Conservation (phyloP, 495 filamentous ascomycete species). For the Gamarada debralockiae region DNA sequence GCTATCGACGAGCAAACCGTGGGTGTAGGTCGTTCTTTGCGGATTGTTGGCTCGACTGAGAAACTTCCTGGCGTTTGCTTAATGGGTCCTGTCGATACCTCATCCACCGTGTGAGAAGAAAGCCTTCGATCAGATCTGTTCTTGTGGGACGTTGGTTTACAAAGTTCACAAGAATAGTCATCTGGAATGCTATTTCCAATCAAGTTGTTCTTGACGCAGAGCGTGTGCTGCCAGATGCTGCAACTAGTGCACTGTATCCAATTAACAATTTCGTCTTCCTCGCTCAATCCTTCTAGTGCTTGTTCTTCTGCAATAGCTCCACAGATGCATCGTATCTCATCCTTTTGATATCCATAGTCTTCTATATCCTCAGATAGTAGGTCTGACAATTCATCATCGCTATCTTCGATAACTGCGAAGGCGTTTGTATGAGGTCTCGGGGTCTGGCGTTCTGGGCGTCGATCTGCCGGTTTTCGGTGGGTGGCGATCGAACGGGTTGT, state of each 20-base stretch:
- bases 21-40: too few relatives aligned
- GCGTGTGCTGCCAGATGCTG: neutral
- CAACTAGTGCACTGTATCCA: neutral
- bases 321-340: neutral
- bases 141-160: neutral
- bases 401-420: neutral
- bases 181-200: neutral
- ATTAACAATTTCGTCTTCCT: neutral
- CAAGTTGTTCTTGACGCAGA: neutral
- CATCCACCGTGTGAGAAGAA: too few relatives aligned
- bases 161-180: neutral
- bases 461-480: neutral
- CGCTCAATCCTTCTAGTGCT: neutral
- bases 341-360: neutral
- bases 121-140: too few relatives aligned
- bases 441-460: neutral
- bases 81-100: too few relatives aligned
- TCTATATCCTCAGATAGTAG: neutral
- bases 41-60: too few relatives aligned
- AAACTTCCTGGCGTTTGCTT: too few relatives aligned
- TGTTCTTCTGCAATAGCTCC: neutral
- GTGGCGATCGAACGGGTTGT: neutral
- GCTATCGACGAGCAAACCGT: too few relatives aligned
- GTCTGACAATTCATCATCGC: neutral
- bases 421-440: neutral